Conservation (phyloP, 2,329 filamentous ascomycete species). For the Phyllosticta capitalensis region DNA sequence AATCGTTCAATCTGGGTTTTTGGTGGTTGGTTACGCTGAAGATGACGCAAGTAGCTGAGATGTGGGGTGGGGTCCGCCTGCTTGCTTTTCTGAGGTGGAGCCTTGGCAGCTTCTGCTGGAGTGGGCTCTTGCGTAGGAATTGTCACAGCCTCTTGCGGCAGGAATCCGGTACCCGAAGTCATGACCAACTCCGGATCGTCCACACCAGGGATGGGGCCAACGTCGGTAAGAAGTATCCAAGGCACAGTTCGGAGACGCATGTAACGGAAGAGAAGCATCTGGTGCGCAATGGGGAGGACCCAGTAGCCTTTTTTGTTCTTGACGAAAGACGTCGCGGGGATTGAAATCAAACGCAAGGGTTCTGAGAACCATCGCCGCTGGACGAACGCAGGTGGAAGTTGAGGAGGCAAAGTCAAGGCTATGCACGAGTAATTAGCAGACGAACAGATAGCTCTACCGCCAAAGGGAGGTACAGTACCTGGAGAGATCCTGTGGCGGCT, state of each 20-base stretch:
- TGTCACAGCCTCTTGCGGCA: conserved; percentile 33
- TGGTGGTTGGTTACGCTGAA: conserved; percentile 72
- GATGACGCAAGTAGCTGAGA: conserved; percentile 70
- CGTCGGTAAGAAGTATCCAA: conserved; percentile 51
- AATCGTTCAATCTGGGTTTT: conserved; percentile 55
- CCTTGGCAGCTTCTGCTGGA: conserved; percentile 54
- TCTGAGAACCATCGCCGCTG: conserved; percentile 57
- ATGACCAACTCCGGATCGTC: conserved; percentile 31
- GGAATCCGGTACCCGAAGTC: conserved; percentile 25
- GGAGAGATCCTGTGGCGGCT: not conserved
- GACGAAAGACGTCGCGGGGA: conserved; percentile 45
- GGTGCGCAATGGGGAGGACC: conserved; percentile 49
- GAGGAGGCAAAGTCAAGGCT: conserved; percentile 51
- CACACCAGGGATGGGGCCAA: conserved; percentile 45
- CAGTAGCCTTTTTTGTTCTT: conserved; percentile 50
- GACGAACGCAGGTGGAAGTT: conserved; percentile 46
- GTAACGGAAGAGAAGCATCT: conserved; percentile 46
- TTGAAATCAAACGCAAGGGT: conserved; percentile 47
- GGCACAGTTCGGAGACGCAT: conserved; percentile 49
- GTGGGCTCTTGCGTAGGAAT: conserved; percentile 43
- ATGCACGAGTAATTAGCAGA: conserved; percentile 1
- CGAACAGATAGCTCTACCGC: not conserved
- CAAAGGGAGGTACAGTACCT: not conserved
- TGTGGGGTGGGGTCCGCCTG: conserved; percentile 51
- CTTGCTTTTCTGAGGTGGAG: conserved; percentile 35